Conservation (phyloP, 75 land plant species). For the Pinus taeda region DNA sequence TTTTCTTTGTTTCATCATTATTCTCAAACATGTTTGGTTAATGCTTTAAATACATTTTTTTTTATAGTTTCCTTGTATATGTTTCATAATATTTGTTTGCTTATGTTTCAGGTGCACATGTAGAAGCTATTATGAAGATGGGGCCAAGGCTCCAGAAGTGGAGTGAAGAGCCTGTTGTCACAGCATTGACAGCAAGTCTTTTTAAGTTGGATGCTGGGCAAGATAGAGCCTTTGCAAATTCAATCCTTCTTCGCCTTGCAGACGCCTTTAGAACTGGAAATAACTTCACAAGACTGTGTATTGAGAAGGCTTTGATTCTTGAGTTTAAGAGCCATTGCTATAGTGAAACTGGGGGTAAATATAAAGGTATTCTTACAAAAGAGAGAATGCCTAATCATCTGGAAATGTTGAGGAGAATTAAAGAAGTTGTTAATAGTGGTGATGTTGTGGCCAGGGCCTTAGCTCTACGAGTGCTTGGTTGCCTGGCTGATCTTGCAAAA, state of each 20-base stretch:
- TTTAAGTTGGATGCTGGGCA: slow-evolving; percentile 68
- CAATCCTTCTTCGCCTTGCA: slow-evolving; percentile 71
- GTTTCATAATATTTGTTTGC: slow-evolving; percentile 9
- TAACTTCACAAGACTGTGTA: slow-evolving; percentile 26
- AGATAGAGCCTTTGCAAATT: slow-evolving; percentile 69
- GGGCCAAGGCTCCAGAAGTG: slow-evolving; percentile 58
- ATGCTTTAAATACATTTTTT: background rate
- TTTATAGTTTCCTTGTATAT: background rate
- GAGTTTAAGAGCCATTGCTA: slow-evolving; percentile 12
- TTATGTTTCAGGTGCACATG: slow-evolving; percentile 40
- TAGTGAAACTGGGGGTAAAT: slow-evolving; percentile 8
- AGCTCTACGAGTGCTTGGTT: slow-evolving; percentile 70
- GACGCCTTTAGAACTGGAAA: slow-evolving; percentile 75
- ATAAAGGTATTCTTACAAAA: slow-evolving; percentile 47
- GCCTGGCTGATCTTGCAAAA: slow-evolving; percentile 70
- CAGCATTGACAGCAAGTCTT: slow-evolving; percentile 31
- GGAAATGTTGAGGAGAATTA: slow-evolving; percentile 69
- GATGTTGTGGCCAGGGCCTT: slow-evolving; percentile 61
- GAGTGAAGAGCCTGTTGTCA: slow-evolving; percentile 51
- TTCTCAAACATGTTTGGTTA: background rate
- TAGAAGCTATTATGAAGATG: slow-evolving; percentile 48
- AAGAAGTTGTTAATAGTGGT: slow-evolving; percentile 55
- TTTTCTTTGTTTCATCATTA: background rate
- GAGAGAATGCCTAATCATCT: slow-evolving; percentile 40
- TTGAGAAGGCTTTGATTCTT: slow-evolving; percentile 54